phyloP scores from a whole-genome alignment of 1,284 basidiomycete genomes.

The Termitomyces sp. region DNA sequence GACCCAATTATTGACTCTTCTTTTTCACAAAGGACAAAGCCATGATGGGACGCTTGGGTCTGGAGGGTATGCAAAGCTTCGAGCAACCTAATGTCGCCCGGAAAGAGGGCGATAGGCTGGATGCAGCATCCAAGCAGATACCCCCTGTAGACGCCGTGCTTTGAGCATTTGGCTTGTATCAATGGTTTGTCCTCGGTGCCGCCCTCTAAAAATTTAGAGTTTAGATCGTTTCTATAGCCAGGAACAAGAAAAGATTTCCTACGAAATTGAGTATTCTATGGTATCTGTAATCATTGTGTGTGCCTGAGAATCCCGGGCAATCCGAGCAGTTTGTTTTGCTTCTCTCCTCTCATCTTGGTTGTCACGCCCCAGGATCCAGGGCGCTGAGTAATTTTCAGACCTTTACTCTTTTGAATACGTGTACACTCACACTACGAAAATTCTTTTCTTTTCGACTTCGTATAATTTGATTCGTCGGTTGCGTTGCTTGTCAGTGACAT shows the following conservation, averaged over 20 bases:
- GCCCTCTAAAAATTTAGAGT: conserved; percentile 1
- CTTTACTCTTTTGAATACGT: conserved; percentile 6
- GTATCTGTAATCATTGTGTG: conserved; percentile 3
- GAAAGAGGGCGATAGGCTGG: conserved; percentile 42
- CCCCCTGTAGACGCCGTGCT: not conserved
- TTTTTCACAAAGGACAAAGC: conserved; percentile 73
- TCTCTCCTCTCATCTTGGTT: conserved; percentile 1
- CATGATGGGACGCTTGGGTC: conserved; percentile 91
- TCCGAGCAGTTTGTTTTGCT: conserved; percentile 4
- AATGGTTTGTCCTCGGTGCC: conserved; percentile 17
- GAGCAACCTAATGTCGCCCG: conserved; percentile 54
- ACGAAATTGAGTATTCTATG: conserved; percentile 8
- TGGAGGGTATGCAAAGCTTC: conserved; percentile 88
- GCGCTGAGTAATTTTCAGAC: conserved; percentile 1
- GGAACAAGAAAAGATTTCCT: conserved; percentile 8
- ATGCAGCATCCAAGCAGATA: not conserved
- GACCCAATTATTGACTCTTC: conserved; percentile 10
- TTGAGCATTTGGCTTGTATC: not conserved
- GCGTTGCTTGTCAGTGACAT: conserved; percentile 12
- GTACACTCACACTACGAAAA: not conserved
- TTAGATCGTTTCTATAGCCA: conserved; percentile 1
- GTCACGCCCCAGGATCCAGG: not conserved
- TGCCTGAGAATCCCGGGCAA: conserved; percentile 14
- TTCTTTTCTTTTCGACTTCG: not conserved
- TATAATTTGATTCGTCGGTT: not conserved